A percentile compares a stretch with the other conserved stretches of the same genome.
Evolutionary conservation across 768 basidiomycete species (phyloP).

Genomic region (Lactifluus pinguis): DNA sequence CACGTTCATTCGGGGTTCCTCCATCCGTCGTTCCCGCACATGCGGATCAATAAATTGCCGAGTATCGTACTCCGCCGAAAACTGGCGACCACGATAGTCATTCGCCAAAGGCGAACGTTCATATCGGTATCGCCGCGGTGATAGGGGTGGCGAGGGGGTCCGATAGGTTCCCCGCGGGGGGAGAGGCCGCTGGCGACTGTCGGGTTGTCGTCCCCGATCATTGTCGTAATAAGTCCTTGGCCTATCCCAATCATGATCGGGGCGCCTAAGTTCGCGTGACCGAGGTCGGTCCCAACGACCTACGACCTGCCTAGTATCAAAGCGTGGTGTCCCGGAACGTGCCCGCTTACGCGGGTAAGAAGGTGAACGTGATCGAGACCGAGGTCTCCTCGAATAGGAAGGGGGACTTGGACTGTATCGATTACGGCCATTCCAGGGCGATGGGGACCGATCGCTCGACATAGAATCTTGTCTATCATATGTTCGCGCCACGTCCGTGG

Average conservation of each 20-base stretch:
- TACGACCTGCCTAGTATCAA: not conserved
- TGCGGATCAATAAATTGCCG: not conserved
- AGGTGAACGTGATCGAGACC: conserved; percentile 6
- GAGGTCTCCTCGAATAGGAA: not conserved
- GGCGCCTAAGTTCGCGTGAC: not conserved
- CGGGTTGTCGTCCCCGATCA: not conserved
- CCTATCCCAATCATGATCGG: not conserved
- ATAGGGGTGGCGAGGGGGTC: conserved; percentile 2
- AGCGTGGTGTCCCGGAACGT: conserved; percentile 2
- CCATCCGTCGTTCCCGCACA: not conserved
- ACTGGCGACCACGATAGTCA: not conserved
- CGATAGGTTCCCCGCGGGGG: not conserved
- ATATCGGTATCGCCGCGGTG: not conserved
- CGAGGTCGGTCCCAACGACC: not conserved
- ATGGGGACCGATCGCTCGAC: not conserved
- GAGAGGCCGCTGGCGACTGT: not conserved
- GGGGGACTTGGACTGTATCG: not conserved
- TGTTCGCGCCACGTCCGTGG: not conserved
- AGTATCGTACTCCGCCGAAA: not conserved
- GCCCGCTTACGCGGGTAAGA: conserved; percentile 2
- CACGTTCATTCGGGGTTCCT: not conserved
- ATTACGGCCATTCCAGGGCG: not conserved
- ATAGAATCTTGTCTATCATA: not conserved
- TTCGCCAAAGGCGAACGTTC: not conserved
- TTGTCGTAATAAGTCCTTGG: not conserved